Conservation (phyloP, 2,329 filamentous ascomycete genomes). For the Colletotrichum sp. region DNA sequence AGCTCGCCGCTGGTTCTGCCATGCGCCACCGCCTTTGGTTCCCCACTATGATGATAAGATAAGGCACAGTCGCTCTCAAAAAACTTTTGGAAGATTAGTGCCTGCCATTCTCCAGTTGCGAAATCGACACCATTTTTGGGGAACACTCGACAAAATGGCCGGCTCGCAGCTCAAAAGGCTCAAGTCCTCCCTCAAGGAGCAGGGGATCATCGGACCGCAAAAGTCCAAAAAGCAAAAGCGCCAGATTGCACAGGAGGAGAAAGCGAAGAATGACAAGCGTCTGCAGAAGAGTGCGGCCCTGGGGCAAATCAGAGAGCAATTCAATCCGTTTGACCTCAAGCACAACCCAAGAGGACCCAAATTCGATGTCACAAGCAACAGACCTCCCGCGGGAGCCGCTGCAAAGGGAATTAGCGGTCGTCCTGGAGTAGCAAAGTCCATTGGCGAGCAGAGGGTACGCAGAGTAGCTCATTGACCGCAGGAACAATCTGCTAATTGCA, state of each 20-base stretch:
- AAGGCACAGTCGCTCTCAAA: constrained; percentile 22
- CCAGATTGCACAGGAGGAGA: constrained; percentile 70
- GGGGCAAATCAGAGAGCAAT: constrained; percentile 88
- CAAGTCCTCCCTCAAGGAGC: constrained; percentile 87
- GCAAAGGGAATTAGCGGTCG: constrained; percentile 70
- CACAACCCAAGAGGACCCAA: constrained; percentile 79
- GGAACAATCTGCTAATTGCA: background rate
- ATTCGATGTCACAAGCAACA: constrained; percentile 80
- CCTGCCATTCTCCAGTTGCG: background rate
- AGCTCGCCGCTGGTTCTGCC: constrained; percentile 21
- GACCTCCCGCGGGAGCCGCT: constrained; percentile 55
- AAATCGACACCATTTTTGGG: background rate
- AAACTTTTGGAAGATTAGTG: constrained; percentile 27
- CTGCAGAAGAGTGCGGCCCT: constrained; percentile 79
- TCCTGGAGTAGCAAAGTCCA: constrained; percentile 83
- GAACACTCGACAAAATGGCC: constrained; percentile 66
- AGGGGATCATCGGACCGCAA: constrained; percentile 88
- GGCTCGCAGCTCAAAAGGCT: constrained; percentile 96
- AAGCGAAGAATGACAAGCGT: constrained; percentile 72
- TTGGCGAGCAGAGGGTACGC: constrained; percentile 80
- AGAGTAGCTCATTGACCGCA: constrained; percentile 27
- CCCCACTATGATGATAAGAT: constrained; percentile 29
- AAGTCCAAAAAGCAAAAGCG: constrained; percentile 96
- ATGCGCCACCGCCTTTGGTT: constrained; percentile 21
- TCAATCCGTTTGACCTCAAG: constrained; percentile 98